These are phyloP conservation scores for Blastomyces emzantsi DNA, from an alignment of 2,329 filamentous ascomycete species.

Conservation along the genomic window DNA sequence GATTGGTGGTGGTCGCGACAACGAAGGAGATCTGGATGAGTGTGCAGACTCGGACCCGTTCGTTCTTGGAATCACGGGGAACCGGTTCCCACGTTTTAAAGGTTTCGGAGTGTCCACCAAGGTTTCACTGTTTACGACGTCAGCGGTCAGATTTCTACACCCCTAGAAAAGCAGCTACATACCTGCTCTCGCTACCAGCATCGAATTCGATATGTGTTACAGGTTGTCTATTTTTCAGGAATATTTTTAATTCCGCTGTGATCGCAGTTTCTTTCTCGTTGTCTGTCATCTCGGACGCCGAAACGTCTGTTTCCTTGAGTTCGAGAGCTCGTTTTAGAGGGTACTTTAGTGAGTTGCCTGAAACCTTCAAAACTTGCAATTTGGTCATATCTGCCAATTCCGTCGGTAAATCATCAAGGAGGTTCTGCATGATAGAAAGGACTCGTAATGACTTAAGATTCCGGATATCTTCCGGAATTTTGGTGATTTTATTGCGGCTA, in stretches of 20 bases:
- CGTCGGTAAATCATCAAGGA: slow-evolving; percentile 72
- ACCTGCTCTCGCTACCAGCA: slow-evolving; percentile 39
- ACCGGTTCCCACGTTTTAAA: slow-evolving; percentile 48
- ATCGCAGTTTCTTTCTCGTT: slow-evolving; percentile 53
- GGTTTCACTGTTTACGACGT: slow-evolving; percentile 52
- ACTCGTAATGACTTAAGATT: slow-evolving; percentile 81
- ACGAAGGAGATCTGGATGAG: slow-evolving; percentile 58
- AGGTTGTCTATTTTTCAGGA: slow-evolving; percentile 42
- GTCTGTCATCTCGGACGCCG: slow-evolving; percentile 45
- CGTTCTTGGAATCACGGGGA: slow-evolving; percentile 46
- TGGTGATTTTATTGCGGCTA: slow-evolving; percentile 73
- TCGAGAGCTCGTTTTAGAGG: slow-evolving; percentile 63
- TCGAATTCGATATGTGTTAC: slow-evolving; percentile 36
- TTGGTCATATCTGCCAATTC: slow-evolving; percentile 85
- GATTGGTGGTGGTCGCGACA: slow-evolving; percentile 62
- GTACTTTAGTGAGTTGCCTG: slow-evolving; percentile 76
- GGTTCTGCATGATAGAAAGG: slow-evolving; percentile 76
- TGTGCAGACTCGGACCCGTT: slow-evolving; percentile 59
- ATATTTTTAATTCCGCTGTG: slow-evolving; percentile 52
- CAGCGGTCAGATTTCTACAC: not conserved
- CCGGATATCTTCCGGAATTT: slow-evolving; percentile 68
- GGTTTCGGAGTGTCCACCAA: slow-evolving; percentile 69
- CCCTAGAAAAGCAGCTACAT: slow-evolving; percentile 7
- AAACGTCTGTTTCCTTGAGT: slow-evolving; percentile 56
- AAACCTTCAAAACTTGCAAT: slow-evolving; percentile 78